Evolutionary conservation across 176 grass and related monocot genomes (phyloP), one percentile per base, ranked within the genome.

Genomic region (Sorghum bicolor): DNA sequence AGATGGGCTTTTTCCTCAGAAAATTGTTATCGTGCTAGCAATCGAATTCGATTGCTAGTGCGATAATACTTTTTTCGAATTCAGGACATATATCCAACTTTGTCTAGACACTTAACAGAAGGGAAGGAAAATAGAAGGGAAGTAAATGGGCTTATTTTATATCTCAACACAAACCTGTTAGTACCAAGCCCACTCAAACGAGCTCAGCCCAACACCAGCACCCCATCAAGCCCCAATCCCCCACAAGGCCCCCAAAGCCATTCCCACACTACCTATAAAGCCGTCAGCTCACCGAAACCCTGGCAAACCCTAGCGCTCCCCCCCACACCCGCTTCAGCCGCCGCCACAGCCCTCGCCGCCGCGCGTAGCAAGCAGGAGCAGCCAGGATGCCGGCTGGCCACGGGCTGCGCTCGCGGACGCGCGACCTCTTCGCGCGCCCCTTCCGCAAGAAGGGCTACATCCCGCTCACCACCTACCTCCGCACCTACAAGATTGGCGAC

Each of bases 401-500:
- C 72, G 92, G 92, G 22, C 84, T 94, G 10, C 83, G 92, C 58
- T 41, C 86, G 3, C 83, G 92, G 52, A 94, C 92, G 75, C 89
- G 92, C 62, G 92, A 94, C 83, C 79, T 84, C 30, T 94, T 94
- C 67, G 82, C 92, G 69, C 89, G 92, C 1, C 17, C 40, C 1
- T 94, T 94, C 89, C 85, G 92, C 84, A 94, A 94, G 92, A 94
- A 92, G 89, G 92, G 92, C 1, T 89, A 89, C 87, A 94, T 94
- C 84, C 39, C 86, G 24, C 92, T 94, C 81, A 94, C 89, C 33
- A 94, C 92, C 65, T 94, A 94, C 76, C 89, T 94, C 17, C 92
- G 92, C 72, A 94, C 89, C 58, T 94, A 85, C 89, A 94, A 92
- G 89, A 80, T 82, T 76, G 92, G 92, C 55, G 92, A 94, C 14